A percentile compares a stretch with the other conserved stretches of the same genome.
phyloP scores from a whole-genome alignment of 139 green algal genomes.

The Chlamydomonas schloesseri region DNA sequence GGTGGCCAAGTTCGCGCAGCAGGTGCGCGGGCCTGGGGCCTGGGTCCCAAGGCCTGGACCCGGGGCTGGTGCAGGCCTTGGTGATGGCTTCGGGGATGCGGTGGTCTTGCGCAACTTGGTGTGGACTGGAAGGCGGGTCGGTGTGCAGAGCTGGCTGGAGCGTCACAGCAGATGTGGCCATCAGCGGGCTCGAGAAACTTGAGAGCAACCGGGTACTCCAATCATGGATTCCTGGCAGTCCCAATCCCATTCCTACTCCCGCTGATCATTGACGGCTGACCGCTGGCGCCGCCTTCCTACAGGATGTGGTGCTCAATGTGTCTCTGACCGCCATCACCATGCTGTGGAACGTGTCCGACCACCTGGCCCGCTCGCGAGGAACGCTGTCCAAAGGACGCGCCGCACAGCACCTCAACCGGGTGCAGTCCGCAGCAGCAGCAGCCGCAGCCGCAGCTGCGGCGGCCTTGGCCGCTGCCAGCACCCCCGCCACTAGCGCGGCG shows the following conservation, averaged over 20 bases:
- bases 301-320: slow-evolving; percentile 89
- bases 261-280: too few relatives aligned
- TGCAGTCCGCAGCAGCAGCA: not conserved
- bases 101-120: too few relatives aligned
- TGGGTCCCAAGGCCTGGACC: too few relatives aligned
- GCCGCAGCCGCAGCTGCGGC: not conserved
- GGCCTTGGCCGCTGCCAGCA: not conserved
- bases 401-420: not conserved
- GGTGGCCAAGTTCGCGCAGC: slow-evolving; percentile 68
- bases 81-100: not conserved
- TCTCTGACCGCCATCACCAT: slow-evolving; percentile 89
- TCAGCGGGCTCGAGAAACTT: too few relatives aligned
- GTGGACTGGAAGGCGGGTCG: too few relatives aligned
- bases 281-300: too few relatives aligned
- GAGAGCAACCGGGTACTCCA: too few relatives aligned
- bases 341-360: slow-evolving; percentile 91
- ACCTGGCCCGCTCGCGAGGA: slow-evolving; percentile 62
- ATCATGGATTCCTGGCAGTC: too few relatives aligned
- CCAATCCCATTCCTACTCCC: too few relatives aligned
- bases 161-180: too few relatives aligned
- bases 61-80: not conserved
- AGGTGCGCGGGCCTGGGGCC: slow-evolving; percentile 28
- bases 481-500: not conserved
- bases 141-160: too few relatives aligned
- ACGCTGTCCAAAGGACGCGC: slow-evolving; percentile 5